A percentile compares a stretch with the other conserved stretches of the same genome.
Conservation (phyloP, 1,139 yeast species). For the Kodamaea sp. region DNA sequence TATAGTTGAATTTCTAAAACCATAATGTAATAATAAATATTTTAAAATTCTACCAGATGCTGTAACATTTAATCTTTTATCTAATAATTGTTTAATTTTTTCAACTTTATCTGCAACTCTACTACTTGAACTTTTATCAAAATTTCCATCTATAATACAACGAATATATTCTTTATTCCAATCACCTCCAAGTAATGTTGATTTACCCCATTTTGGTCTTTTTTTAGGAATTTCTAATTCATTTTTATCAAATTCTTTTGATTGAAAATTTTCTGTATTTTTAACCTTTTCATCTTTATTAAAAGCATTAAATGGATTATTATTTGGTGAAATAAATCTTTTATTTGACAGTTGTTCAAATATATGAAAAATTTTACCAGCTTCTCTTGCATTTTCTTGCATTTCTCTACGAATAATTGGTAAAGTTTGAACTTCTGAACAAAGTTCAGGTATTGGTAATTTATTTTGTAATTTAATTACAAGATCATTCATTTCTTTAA, state of each 20-base stretch:
- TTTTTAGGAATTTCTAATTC: background rate
- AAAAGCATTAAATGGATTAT: constrained; percentile 1
- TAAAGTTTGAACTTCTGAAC: constrained; percentile 19
- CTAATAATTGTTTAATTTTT: constrained; percentile 6
- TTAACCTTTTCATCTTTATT: no score
- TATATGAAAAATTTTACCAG: constrained; percentile 20
- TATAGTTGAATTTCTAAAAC: constrained; percentile 12
- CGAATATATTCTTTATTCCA: constrained; percentile 12
- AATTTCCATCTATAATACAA: constrained; percentile 9
- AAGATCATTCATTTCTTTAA: constrained; percentile 10
- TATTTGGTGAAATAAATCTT: background rate
- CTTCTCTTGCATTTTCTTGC: constrained; percentile 31
- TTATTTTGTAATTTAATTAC: constrained; percentile 18
- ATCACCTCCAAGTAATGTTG: constrained; percentile 5
- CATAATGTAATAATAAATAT: constrained; percentile 20
- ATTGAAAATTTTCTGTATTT: background rate
- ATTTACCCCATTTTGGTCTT: constrained; percentile 1
- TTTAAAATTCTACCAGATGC: constrained; percentile 12
- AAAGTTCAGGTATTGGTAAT: constrained; percentile 23
- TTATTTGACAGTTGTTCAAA: constrained; percentile 6
- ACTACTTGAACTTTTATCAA: background rate
- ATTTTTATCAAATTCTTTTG: no score
- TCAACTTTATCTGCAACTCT: constrained; percentile 2
- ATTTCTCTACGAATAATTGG: constrained; percentile 28
- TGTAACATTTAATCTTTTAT: constrained; percentile 4